Conservation (phyloP, 352 stramenopile species). For the Globisporangium paddicum region DNA sequence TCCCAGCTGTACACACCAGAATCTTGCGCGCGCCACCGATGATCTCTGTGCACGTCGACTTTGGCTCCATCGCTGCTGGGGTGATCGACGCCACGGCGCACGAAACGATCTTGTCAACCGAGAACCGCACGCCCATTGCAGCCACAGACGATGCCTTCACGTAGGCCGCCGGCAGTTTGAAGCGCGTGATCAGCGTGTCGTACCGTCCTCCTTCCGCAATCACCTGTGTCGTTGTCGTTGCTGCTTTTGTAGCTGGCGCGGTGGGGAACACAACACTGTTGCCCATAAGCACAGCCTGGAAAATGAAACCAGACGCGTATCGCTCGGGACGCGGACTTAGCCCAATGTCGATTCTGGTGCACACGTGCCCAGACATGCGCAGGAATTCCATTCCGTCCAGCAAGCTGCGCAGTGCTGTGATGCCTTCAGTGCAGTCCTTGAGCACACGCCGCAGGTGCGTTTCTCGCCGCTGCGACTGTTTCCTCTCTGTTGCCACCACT, state of each 20-base stretch:
- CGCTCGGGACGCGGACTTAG: conserved; percentile 69
- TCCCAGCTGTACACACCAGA: conserved; percentile 73
- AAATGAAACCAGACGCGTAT: conserved; percentile 80
- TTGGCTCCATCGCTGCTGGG: conserved; percentile 25
- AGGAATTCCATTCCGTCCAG: conserved; percentile 75
- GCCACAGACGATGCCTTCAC: conserved; percentile 64
- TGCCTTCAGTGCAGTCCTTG: conserved; percentile 68
- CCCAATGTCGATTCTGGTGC: conserved; percentile 65
- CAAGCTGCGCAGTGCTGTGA: conserved; percentile 53
- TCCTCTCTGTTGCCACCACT: conserved; percentile 23
- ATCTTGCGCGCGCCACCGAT: conserved; percentile 45
- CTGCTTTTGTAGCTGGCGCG: conserved; percentile 20
- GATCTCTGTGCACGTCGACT: conserved; percentile 27
- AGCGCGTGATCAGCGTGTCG: conserved; percentile 74
- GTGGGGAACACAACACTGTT: conserved; percentile 2
- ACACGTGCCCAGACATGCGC: conserved; percentile 49
- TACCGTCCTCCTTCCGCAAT: conserved; percentile 84
- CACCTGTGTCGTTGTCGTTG: conserved; percentile 46
- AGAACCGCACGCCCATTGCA: conserved; percentile 83
- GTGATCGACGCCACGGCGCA: conserved; percentile 45
- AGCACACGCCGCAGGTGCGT: conserved; percentile 51
- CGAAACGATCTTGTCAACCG: conserved; percentile 82
- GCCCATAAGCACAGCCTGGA: conserved; percentile 69
- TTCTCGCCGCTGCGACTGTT: conserved; percentile 67
- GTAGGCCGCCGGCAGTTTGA: conserved; percentile 78